Evolutionary conservation across 768 basidiomycete genomes (phyloP).

Genomic region (Lepiota subincarnata): DNA sequence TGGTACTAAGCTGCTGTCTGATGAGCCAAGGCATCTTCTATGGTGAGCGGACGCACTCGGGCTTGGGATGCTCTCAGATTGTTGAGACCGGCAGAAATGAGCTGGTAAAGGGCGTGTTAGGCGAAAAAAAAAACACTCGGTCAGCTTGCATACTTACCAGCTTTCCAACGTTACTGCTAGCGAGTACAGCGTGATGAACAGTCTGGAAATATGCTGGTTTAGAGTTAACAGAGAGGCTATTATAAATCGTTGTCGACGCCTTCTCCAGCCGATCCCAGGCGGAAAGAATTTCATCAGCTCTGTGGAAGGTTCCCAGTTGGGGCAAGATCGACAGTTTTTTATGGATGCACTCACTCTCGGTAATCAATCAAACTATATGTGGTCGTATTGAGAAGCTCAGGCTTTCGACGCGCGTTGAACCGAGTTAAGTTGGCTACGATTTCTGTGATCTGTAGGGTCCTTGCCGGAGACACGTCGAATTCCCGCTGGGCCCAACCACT

Average conservation of each 20-base stretch:
- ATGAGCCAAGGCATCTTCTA: neutral
- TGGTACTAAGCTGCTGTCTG: constrained; percentile 44
- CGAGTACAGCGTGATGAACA: constrained; percentile 62
- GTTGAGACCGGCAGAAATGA: constrained; percentile 56
- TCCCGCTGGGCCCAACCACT: constrained; percentile 60
- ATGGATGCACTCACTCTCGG: constrained; percentile 50
- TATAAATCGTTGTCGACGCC: constrained; percentile 51
- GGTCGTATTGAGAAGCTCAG: constrained; percentile 58
- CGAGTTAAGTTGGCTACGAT: constrained; percentile 55
- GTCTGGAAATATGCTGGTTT: constrained; percentile 68
- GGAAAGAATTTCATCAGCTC: constrained; percentile 53
- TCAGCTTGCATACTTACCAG: constrained; percentile 29
- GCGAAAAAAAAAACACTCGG: neutral
- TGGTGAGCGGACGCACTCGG: constrained; percentile 25
- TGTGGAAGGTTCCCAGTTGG: constrained; percentile 18
- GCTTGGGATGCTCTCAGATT: constrained; percentile 63
- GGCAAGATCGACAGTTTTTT: neutral
- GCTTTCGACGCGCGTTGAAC: constrained; percentile 59
- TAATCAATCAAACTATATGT: constrained; percentile 65
- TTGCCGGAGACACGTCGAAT: constrained; percentile 42
- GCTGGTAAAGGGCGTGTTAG: constrained; percentile 18
- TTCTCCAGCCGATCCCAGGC: constrained; percentile 46
- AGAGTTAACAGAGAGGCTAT: constrained; percentile 39
- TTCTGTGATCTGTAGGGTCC: constrained; percentile 40
- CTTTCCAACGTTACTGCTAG: constrained; percentile 52